Evolutionary conservation across 768 basidiomycete genomes (phyloP).

Genomic region (Termitomyces sp.): DNA sequence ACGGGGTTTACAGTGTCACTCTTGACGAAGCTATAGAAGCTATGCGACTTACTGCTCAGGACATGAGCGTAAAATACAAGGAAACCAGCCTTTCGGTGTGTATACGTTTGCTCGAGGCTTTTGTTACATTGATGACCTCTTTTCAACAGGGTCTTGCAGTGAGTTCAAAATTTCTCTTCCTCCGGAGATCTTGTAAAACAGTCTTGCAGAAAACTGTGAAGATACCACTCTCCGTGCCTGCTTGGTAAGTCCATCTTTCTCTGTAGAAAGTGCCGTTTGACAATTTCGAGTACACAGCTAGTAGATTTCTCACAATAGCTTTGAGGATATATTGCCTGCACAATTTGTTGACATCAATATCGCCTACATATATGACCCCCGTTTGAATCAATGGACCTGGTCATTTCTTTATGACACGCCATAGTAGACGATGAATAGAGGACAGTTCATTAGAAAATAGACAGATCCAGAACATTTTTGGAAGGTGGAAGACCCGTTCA

Average conservation of each 20-base stretch:
- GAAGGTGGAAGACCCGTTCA: no score
- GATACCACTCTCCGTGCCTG: slow-evolving; percentile 82
- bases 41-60: slow-evolving; percentile 87
- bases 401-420: not conserved
- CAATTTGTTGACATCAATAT: not conserved
- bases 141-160: slow-evolving; percentile 35
- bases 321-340: not conserved
- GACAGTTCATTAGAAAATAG: not conserved
- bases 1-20: slow-evolving; percentile 80
- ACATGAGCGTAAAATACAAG: slow-evolving; percentile 95
- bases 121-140: not conserved
- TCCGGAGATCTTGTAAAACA: no score
- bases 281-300: not conserved
- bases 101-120: slow-evolving; percentile 7
- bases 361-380: not conserved
- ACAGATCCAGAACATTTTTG: no score
- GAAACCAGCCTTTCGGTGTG: slow-evolving; percentile 89
- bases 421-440: not conserved
- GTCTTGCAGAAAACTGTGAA: slow-evolving; percentile 58
- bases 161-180: slow-evolving; percentile 4
- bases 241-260: slow-evolving; percentile 42
- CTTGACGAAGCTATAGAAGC: slow-evolving; percentile 95
- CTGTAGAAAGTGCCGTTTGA: not conserved
- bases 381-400: no score
- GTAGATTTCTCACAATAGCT: not conserved